A percentile compares a stretch with the other conserved stretches of the same genome.
Evolutionary conservation across 1,284 basidiomycete species (phyloP).

Genomic region (Leccinum subatratum): DNA sequence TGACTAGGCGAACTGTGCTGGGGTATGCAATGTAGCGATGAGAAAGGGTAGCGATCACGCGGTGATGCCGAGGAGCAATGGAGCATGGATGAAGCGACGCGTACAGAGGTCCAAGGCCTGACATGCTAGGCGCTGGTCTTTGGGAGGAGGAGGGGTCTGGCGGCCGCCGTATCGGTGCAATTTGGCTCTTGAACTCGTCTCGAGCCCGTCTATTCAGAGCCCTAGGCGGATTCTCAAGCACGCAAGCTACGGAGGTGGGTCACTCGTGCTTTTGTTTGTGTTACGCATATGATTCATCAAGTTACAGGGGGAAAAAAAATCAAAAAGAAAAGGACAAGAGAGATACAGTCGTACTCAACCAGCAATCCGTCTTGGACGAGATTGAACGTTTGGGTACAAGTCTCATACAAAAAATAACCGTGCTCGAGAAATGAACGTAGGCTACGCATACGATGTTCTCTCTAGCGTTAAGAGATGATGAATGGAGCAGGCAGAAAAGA

Average conservation of each 20-base stretch:
- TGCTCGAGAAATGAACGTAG: slow-evolving; percentile 25
- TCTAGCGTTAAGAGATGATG: background rate
- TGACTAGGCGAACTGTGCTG: slow-evolving; percentile 81
- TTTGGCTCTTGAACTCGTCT: slow-evolving; percentile 79
- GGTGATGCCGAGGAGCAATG: slow-evolving; percentile 80
- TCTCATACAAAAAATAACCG: slow-evolving; percentile 52
- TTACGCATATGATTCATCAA: slow-evolving; percentile 17
- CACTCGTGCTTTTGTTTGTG: background rate
- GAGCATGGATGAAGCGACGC: slow-evolving; percentile 70
- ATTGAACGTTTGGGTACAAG: slow-evolving; percentile 76
- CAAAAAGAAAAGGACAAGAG: slow-evolving; percentile 54
- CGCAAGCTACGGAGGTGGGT: slow-evolving; percentile 43
- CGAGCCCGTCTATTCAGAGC: slow-evolving; percentile 70
- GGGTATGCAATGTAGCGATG: slow-evolving; percentile 80
- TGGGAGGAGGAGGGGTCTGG: no score
- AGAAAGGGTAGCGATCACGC: slow-evolving; percentile 73
- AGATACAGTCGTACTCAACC: slow-evolving; percentile 70
- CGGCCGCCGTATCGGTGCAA: slow-evolving; percentile 72
- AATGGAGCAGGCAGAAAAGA: background rate
- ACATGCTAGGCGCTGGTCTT: slow-evolving; percentile 44
- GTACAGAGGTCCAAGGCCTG: slow-evolving; percentile 60
- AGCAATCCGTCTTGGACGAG: slow-evolving; percentile 67
- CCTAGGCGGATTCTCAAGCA: slow-evolving; percentile 73
- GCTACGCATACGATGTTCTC: background rate
- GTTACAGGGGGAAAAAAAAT: slow-evolving; percentile 33